A percentile compares a stretch with the other conserved stretches of the same genome.
Conservation (phyloP, 441 rosid genomes). For the Theobroma grandiflorum region DNA sequence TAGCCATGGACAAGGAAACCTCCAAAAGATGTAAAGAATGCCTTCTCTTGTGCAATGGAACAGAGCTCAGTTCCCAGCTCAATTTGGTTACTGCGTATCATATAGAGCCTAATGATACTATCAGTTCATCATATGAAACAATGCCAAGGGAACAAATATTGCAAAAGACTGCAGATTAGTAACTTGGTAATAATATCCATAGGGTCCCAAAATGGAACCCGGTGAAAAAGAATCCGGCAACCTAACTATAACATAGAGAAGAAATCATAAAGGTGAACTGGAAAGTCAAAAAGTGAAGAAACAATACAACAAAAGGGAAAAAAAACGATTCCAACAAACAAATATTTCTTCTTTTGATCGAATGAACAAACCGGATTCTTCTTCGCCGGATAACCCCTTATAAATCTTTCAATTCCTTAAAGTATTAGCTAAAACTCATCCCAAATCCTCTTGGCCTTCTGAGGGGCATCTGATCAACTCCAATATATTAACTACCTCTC, state of each 20-base stretch:
- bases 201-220: slow-evolving; percentile 61
- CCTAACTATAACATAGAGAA: slow-evolving; percentile 40
- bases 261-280: slow-evolving; percentile 44
- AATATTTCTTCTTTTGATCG: slow-evolving; percentile 40
- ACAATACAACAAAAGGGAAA: slow-evolving; percentile 37
- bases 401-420: slow-evolving; percentile 30
- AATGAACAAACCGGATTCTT: slow-evolving; percentile 77
- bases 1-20: not conserved
- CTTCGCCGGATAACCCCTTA: slow-evolving; percentile 70
- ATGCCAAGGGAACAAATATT: slow-evolving; percentile 12
- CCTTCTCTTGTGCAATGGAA: no score
- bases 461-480: slow-evolving; percentile 92
- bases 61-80: no score
- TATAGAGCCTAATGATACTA: slow-evolving; percentile 19
- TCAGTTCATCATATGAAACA: slow-evolving; percentile 25
- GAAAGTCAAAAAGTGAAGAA: slow-evolving; percentile 37
- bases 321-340: slow-evolving; percentile 38
- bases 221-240: slow-evolving; percentile 90
- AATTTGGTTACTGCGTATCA: not conserved
- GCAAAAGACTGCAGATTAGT: slow-evolving; percentile 29
- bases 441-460: slow-evolving; percentile 78
- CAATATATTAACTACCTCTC: slow-evolving; percentile 89
- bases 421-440: slow-evolving; percentile 40
- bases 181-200: slow-evolving; percentile 33
- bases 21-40: not conserved